Evolutionary conservation across 2,329 filamentous ascomycete genomes (phyloP).

Genomic region (Eutypella sp.): DNA sequence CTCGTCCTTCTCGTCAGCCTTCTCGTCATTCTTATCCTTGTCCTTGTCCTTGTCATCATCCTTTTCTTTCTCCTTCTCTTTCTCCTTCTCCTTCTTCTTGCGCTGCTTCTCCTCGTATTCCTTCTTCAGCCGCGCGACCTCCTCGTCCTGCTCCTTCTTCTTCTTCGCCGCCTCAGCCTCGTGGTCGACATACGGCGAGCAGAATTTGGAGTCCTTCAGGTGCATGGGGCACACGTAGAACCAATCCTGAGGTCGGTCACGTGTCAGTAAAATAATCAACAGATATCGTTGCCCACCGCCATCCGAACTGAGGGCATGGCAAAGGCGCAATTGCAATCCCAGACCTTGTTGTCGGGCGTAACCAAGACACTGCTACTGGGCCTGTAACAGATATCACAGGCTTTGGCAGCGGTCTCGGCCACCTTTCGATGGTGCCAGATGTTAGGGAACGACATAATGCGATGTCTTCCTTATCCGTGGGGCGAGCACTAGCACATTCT

Average conservation of each 20-base stretch:
- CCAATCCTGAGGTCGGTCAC: constrained; percentile 55
- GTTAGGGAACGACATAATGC: constrained; percentile 61
- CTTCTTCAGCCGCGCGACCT: constrained; percentile 62
- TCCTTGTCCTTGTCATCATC: constrained; percentile 42
- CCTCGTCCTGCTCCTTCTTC: constrained; percentile 61
- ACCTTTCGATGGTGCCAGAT: constrained; percentile 82
- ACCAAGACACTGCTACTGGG: constrained; percentile 82
- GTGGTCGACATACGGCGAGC: constrained; percentile 66
- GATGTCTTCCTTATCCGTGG: neutral
- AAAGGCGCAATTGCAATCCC: constrained; percentile 8
- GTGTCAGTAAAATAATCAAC: constrained; percentile 9
- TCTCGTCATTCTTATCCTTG: constrained; percentile 32
- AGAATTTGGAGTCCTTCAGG: constrained; percentile 78
- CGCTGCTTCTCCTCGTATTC: constrained; percentile 72
- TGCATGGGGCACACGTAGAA: constrained; percentile 88
- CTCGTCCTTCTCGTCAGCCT: constrained; percentile 21
- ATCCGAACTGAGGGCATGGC: too few relatives aligned
- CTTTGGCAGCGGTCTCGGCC: constrained; percentile 74
- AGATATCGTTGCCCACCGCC: too few relatives aligned
- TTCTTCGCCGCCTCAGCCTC: constrained; percentile 59
- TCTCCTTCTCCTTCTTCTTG: constrained; percentile 63
- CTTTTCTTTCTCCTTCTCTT: constrained; percentile 49
- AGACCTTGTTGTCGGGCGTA: constrained; percentile 82
- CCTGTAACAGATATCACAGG: constrained; percentile 91
- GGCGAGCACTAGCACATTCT: neutral